Base-by-base conservation (phyloP, 2,329 filamentous ascomycete species). In the Verticillium longisporum region DNA sequence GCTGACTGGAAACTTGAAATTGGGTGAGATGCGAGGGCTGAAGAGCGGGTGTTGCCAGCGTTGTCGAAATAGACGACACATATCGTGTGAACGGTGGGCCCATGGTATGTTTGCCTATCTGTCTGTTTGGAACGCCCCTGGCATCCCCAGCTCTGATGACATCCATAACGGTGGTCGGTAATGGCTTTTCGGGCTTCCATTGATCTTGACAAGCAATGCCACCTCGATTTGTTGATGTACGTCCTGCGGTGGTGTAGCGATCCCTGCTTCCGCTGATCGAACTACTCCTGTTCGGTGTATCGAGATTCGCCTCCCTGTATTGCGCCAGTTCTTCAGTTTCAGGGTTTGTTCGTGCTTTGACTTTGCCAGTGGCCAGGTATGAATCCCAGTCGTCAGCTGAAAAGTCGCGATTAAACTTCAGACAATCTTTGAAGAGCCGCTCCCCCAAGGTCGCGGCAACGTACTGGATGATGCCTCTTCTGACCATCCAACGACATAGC, bases 351-450 rank as follows among this genome's bases (percentile, higher is more conserved):
- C 45, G 57, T 13, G 57, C 31, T 45, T 60, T 66, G 61, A 62
- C 61, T 56, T 75, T 78, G 1, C 78, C 83, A 0, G 81, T 83
- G 2, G 80, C 77, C 26, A 84, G 73, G 61, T 83, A 85, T 18
- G 78, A 72, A 6, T 77, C 74, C 84, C 84, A 87, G 64, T 87
- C 84, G 26, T 81, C 79, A 1, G 78, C 67, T 13, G 79, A 83
- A 36, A 85, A 78, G 6, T 86, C 83, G 55, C 84, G 76, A 56
- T 81, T 72, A 61, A 81, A 87, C 64, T 83, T 84, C 63, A 88
- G 77, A 65, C 85, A 88, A 65, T 87, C 84, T 65, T 85, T 86
- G 73, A 83, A 86, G 6, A 87, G 73, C 60, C 79, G 79, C 37
- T 79, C 77, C 15, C 78, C 75, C 11, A 85, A 80, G 41, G 78